A percentile compares a stretch with the other conserved stretches of the same genome.
phyloP scores from a whole-genome alignment of 2,329 filamentous ascomycete species.

The Hypocreales sp. region DNA sequence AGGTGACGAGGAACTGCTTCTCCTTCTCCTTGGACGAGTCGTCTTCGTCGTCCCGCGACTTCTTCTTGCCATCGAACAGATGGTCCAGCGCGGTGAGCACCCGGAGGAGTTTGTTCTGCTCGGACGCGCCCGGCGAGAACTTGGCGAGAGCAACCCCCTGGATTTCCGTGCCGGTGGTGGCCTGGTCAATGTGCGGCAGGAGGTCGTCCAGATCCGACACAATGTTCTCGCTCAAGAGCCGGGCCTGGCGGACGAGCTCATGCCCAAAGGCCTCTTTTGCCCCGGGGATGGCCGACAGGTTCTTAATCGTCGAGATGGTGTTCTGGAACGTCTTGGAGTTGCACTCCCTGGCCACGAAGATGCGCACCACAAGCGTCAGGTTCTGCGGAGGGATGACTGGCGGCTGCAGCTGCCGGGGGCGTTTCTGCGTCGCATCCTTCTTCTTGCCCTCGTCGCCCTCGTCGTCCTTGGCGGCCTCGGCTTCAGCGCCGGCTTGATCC shows the following conservation, averaged over 20 bases:
- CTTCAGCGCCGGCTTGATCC: constrained; percentile 8
- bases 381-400: constrained; percentile 82
- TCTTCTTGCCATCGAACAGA: constrained; percentile 73
- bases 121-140: constrained; percentile 89
- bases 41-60: constrained; percentile 30
- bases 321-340: constrained; percentile 97
- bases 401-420: constrained; percentile 50
- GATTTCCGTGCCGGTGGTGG: constrained; percentile 81
- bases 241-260: constrained; percentile 78
- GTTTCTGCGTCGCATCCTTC: constrained; percentile 27
- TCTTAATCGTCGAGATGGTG: constrained; percentile 96
- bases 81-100: constrained; percentile 91
- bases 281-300: constrained; percentile 81
- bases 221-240: constrained; percentile 70
- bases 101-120: constrained; percentile 88
- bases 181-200: constrained; percentile 71
- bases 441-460: constrained; percentile 20
- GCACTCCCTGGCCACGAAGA: constrained; percentile 90
- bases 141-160: constrained; percentile 88
- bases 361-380: constrained; percentile 85
- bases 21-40: constrained; percentile 39
- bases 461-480: constrained; percentile 8
- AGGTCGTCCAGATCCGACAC: constrained; percentile 73
- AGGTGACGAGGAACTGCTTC: constrained; percentile 74
- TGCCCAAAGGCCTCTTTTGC: constrained; percentile 85